Base-by-base conservation (phyloP, 257 asterid species). In the Ilex asprella region DNA sequence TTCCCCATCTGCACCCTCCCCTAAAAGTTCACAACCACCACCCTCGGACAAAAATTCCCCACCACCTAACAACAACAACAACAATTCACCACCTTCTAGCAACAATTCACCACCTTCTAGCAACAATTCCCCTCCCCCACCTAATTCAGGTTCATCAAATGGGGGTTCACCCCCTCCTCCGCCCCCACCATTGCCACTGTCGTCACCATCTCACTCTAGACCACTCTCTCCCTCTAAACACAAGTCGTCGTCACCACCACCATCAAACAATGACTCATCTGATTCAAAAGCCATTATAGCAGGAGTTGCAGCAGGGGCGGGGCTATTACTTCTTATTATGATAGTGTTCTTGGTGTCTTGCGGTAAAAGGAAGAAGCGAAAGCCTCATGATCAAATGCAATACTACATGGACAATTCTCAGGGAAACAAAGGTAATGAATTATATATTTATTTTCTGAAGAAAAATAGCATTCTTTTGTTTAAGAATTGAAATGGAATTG, bases 241-340 rank as follows among this genome's bases (percentile, higher is more conserved):
- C 46, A 31, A 60, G 2, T 64, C 63, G 13, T 64, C 78, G 0
- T 62, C 66, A 14, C 52, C 75, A 43, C 29, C 66, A 8, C 59
- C 75, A 2, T 27, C 66, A 3, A 59, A 62, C 2, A 2, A 47
- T 5, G 63, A 58, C 67, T 64, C 79, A 10, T 44, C 81, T n/a
- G 60, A 75, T 15, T 31, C 71, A 30, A 75, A 27, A 12, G 59
- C 75, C 39, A 54, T 84, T 6, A 70, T 83, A 43, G 85, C 79
- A 6, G 96, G 96, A 67, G 82, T 70, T n/a, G 83, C 84, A 0
- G 86, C 75, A 0, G 87, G 86, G 1, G 93, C 78, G 3, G 89
- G 74, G 62, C 59, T 91, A 12, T 64, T 87, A 60, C 69, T 87
- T 16, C 51, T 80, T 14, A 12, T 85, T 21, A 29, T 83, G 77